Evolutionary conservation across 345 rosid genomes (phyloP), one percentile per base, ranked within the genome.

Genomic region (Fremontodendron californicum): DNA sequence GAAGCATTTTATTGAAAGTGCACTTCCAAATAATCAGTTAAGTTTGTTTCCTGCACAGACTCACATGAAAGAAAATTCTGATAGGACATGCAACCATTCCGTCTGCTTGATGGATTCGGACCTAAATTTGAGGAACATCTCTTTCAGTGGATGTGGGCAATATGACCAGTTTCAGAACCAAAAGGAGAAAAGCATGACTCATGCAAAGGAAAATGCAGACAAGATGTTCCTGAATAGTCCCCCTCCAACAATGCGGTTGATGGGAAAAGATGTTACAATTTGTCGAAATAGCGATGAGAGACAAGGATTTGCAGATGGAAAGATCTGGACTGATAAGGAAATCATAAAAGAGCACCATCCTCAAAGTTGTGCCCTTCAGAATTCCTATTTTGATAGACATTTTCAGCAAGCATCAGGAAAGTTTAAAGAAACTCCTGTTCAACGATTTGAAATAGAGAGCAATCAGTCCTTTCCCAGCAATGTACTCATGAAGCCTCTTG

Each of bases 191-290:
- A 60, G 73, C 42, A 73, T 78, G 54, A 46, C 75, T 60, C 76
- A 48, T 65, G 68, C 62, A 6, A 37, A 68, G 35, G 79, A 77
- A 73, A 77, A 77, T 51, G 46, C 74, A 51, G 86, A 75, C 73
- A 75, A 62, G 39, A 75, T 81, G 80, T 57, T 66, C 18, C 81
- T 80, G 66, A 76, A 80, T 66, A 62, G 67, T 18, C 71, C 82
- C 19, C 88, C 81, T 72, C 76, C 86, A 79, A 91, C 89, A 54
- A 86, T 91, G 93, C 82, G 93, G 77, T 78, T 91, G 78, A 89
- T 91, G 93, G 93, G 95, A 61, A 89, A 91, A 78, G 89, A 91
- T 88, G 91, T 89, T 75, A 80, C 90, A 23, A 76, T 91, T 70
- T 80, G 82, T 35, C 82, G 79, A 81, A 82, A 84, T 74, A 81